phyloP scores from a whole-genome alignment of 257 asterid species.

The Osmanthus fragrans region DNA sequence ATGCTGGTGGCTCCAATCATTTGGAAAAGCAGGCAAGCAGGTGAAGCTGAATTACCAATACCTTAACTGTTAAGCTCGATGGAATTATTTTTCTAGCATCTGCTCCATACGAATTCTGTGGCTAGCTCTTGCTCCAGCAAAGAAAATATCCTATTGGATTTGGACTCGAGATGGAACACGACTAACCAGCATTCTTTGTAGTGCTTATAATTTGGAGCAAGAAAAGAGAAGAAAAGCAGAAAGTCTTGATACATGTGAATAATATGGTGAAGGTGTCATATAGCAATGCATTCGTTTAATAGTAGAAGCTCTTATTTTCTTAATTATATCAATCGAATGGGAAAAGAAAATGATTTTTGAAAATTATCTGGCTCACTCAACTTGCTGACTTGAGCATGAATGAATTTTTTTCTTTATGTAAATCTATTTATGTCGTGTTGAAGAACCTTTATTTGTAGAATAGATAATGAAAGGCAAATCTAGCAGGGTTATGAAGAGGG shows the following conservation, averaged over 20 bases:
- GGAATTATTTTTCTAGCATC: not conserved
- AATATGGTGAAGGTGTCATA: not conserved
- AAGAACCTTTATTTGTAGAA: no score
- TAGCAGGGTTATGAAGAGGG: no score
- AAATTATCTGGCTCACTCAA: no score
- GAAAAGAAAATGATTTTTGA: not conserved
- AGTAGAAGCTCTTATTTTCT: not conserved
- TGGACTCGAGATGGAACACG: not conserved
- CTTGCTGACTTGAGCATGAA: no score
- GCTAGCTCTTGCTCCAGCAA: not conserved
- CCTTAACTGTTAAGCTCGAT: no score
- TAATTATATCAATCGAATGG: not conserved
- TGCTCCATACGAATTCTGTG: not conserved
- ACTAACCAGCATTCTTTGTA: not conserved
- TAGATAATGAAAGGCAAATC: no score
- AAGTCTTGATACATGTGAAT: not conserved
- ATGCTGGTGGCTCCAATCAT: constrained; percentile 50
- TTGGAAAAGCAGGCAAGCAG: constrained; percentile 43
- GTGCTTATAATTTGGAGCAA: not conserved
- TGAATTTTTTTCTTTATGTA: no score
- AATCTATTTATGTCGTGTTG: no score
- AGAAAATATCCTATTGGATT: not conserved
- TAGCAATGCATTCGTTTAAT: not conserved
- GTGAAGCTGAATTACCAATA: constrained; percentile 19
- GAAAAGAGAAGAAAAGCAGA: not conserved